phyloP scores from a whole-genome alignment of 176 grass and related monocot species.

The Cenchrus fungigraminus region DNA sequence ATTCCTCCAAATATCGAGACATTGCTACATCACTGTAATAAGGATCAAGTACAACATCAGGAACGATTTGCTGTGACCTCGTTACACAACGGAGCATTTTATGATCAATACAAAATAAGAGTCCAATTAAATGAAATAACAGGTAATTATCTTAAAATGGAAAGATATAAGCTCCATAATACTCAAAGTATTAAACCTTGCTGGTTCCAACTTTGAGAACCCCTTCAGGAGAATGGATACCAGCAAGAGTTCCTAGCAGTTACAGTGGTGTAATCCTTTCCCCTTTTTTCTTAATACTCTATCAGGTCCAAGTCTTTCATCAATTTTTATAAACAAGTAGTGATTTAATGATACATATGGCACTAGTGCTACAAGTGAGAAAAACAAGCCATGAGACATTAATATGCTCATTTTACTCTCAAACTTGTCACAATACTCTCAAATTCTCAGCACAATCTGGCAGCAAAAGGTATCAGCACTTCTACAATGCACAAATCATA shows the following conservation, averaged over 20 bases:
- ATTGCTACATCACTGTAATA: constrained; percentile 82
- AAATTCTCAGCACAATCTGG: background rate
- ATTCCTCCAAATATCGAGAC: constrained; percentile 76
- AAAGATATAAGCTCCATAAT: background rate
- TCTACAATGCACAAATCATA: constrained; percentile 26
- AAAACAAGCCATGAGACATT: background rate
- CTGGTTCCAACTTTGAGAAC: constrained; percentile 20
- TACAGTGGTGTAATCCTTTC: background rate
- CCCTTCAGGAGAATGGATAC: constrained; percentile 23
- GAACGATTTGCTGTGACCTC: background rate
- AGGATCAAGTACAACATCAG: background rate
- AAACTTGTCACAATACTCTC: background rate
- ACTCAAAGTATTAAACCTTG: constrained; percentile 11
- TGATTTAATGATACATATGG: background rate
- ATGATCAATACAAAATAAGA: constrained; percentile 25
- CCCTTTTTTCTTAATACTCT: constrained; percentile 17
- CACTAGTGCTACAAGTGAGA: background rate
- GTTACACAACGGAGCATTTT: constrained; percentile 30
- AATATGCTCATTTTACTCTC: background rate
- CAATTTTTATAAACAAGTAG: constrained; percentile 20
- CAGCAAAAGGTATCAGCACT: constrained; percentile 17
- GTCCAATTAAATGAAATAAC: background rate
- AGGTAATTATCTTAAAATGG: constrained; percentile 9
- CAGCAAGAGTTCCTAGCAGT: background rate
- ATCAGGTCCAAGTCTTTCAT: background rate